phyloP scores from a whole-genome alignment of 1,284 basidiomycete species.

The Rhodotorula glutinis region DNA sequence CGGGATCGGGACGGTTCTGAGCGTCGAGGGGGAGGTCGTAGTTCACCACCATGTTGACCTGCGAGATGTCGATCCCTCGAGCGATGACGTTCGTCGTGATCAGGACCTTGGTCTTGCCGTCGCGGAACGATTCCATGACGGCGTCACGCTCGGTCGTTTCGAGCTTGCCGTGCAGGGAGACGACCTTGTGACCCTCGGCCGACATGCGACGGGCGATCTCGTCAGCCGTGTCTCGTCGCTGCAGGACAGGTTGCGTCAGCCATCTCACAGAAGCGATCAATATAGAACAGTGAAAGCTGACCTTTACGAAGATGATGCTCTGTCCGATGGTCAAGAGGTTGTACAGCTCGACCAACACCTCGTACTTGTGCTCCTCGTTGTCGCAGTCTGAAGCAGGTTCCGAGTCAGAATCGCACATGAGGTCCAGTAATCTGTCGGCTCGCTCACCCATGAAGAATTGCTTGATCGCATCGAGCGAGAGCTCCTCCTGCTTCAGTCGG shows the following conservation, averaged over 20 bases:
- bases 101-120: constrained; percentile 93
- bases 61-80: constrained; percentile 95
- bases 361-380: constrained; percentile 88
- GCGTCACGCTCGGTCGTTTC: constrained; percentile 81
- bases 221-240: constrained; percentile 90
- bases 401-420: constrained; percentile 28
- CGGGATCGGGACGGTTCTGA: constrained; percentile 70
- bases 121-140: constrained; percentile 91
- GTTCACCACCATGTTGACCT: constrained; percentile 92
- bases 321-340: constrained; percentile 89
- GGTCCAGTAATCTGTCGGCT: no score
- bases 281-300: constrained; percentile 47
- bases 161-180: constrained; percentile 92
- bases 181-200: constrained; percentile 90
- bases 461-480: constrained; percentile 89
- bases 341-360: constrained; percentile 89
- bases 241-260: constrained; percentile 9
- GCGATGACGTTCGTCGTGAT: constrained; percentile 99
- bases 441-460: constrained; percentile 85
- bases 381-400: constrained; percentile 44
- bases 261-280: background rate
- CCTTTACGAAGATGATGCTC: constrained; percentile 94
- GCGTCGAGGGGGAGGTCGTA: constrained; percentile 88
- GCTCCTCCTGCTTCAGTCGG: constrained; percentile 87
- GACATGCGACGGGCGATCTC: constrained; percentile 86